These are phyloP conservation scores for Chenopodium suecicum DNA, from an alignment of 148 eudicot species.

Conservation along the genomic window DNA sequence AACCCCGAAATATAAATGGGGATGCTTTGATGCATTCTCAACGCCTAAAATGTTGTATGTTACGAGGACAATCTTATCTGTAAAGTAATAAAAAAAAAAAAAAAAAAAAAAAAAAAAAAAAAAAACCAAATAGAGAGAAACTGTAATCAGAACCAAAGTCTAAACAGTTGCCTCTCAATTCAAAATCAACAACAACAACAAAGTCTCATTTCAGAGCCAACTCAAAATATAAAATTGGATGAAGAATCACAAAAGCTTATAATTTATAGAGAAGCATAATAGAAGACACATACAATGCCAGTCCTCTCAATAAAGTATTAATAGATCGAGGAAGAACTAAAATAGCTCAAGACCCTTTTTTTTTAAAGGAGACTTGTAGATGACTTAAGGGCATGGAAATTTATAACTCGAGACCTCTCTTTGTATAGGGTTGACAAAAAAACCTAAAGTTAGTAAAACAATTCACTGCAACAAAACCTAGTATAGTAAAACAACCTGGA, in stretches of 20 bases:
- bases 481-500: too few species aligned
- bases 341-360: not conserved
- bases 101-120: not conserved
- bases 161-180: slow-evolving; percentile 6
- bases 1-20: slow-evolving; percentile 50
- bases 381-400: not conserved
- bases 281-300: not conserved
- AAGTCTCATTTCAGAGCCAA: too few species aligned
- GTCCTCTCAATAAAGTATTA: not conserved
- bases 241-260: not conserved
- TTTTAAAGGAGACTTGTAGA: not conserved
- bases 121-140: slow-evolving; percentile 9
- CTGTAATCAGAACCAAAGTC: not conserved
- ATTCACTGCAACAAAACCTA: too few species aligned
- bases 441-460: too few species aligned
- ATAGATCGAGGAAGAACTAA: not conserved
- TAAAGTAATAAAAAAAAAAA: slow-evolving; percentile 17
- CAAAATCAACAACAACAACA: not conserved
- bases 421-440: not conserved
- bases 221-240: slow-evolving; percentile 2
- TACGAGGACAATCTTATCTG: slow-evolving; percentile 67
- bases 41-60: slow-evolving; percentile 90
- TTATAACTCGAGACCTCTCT: not conserved
- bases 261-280: too few species aligned
- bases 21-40: slow-evolving; percentile 79